Base-by-base conservation (phyloP, 2,329 filamentous ascomycete genomes). In the Colletotrichum eleusines region DNA sequence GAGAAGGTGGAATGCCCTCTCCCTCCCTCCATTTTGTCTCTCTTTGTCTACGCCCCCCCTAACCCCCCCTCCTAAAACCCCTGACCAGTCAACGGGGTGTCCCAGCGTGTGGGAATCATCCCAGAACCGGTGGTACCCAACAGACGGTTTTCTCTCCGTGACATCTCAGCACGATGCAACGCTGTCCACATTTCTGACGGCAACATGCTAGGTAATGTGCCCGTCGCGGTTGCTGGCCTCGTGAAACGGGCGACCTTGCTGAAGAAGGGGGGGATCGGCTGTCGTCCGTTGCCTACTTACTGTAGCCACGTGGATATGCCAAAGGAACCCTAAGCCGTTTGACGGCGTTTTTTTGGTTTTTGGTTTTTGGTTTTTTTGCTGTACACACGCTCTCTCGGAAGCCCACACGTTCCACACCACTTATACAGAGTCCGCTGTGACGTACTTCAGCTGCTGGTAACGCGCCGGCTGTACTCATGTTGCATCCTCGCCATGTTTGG, bases 101-200 rank as follows among this genome's bases (percentile, higher is more conserved):
- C 42, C 66, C 66, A 64, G 60, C 33, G 51, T 35, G 38, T 20
- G 48, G 18, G 26, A 53, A 44, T 26, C 23, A 42, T 20, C 40
- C 50, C 50, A 40, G 64, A 28, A 68, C 59, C 51, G 33, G 51
- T 33, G 60, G 51, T 51, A 51, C 42, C 60, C 51, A 51, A 53
- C 42, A 57, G 44, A 28, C 60, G 20, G 57, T 23, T 64, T 64
- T 50, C 54, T 61, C 23, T 42, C 55, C 48, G 31, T 55, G 55
- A 38, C 63, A 67, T 23, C 46, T 57, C 33, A 61, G 26, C 33
- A 46, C 50, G 67, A 67, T 66, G 20, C 63, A 40, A 70, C 67
- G 51, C 50, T 67, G 35, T 50, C 48, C 67, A 70, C 67, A 63
- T 70, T 70, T 57, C 67, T 67, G 63, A 70, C 67, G 67, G 67